Evolutionary conservation across 1,284 basidiomycete species (phyloP).

Genomic region (Mycena sp.): DNA sequence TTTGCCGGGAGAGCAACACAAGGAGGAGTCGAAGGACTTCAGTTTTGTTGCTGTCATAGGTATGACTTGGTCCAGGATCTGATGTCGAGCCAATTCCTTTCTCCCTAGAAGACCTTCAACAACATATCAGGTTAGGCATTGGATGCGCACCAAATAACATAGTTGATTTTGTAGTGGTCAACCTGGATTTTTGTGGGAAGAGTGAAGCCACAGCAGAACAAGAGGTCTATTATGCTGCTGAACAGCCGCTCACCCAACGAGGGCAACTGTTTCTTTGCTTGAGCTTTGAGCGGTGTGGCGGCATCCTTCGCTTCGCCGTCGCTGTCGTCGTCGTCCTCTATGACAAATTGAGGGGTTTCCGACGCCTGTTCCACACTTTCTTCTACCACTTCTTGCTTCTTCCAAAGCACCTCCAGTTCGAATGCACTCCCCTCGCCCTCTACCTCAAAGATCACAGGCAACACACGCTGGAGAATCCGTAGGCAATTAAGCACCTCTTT

Average conservation of each 20-base stretch:
- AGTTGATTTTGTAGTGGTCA: slow-evolving; percentile 87
- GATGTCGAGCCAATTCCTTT: slow-evolving; percentile 88
- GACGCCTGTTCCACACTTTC: slow-evolving; percentile 38
- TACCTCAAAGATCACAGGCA: slow-evolving; percentile 88
- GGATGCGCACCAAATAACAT: slow-evolving; percentile 77
- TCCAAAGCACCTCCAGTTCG: slow-evolving; percentile 81
- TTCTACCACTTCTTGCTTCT: slow-evolving; percentile 60
- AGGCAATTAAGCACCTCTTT: slow-evolving; percentile 90
- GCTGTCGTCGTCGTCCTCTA: slow-evolving; percentile 83
- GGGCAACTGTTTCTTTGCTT: slow-evolving; percentile 63
- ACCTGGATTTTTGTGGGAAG: slow-evolving; percentile 81
- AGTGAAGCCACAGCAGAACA: slow-evolving; percentile 94
- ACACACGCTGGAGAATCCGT: slow-evolving; percentile 85
- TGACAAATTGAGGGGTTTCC: slow-evolving; percentile 75
- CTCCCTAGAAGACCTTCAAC: slow-evolving; percentile 68
- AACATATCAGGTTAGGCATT: not conserved
- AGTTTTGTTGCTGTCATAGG: slow-evolving; percentile 83
- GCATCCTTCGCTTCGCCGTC: slow-evolving; percentile 43
- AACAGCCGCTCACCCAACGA: slow-evolving; percentile 85
- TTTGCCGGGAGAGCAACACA: slow-evolving; percentile 86
- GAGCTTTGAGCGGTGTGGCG: slow-evolving; percentile 35
- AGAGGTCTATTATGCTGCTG: slow-evolving; percentile 79
- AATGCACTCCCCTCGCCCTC: slow-evolving; percentile 77
- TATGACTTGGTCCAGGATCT: slow-evolving; percentile 71
- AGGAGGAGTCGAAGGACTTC: slow-evolving; percentile 89